Percentiles rank a stretch among this genome's conserved stretches.
phyloP scores from a whole-genome alignment of 2,329 filamentous ascomycete genomes.

The Rhynchosporium graminicola region DNA sequence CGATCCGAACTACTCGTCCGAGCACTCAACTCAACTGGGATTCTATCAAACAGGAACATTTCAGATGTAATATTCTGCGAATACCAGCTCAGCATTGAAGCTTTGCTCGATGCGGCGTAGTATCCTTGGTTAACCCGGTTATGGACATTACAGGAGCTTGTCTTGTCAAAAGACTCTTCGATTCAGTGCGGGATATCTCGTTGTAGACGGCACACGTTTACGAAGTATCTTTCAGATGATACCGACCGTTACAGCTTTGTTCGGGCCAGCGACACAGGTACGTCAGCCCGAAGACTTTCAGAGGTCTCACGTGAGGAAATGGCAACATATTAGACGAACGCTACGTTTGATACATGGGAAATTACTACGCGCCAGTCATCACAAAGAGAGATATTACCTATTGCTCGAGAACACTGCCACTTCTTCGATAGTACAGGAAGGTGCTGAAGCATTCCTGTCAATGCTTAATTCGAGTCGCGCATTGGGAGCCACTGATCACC shows the following conservation, averaged over 20 bases:
- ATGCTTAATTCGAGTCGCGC: neutral
- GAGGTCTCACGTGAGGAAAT: neutral
- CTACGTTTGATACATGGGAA: neutral
- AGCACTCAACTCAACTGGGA: neutral
- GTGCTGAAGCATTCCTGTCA: neutral
- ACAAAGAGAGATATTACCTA: neutral
- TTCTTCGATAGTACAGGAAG: neutral
- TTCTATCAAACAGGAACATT: neutral
- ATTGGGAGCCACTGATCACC: neutral
- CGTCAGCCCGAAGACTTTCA: no score
- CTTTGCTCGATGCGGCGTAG: neutral
- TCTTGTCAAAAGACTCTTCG: neutral
- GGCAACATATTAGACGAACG: neutral
- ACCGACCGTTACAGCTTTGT: no score
- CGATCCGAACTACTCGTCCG: neutral
- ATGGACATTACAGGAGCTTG: slow-evolving; percentile 1
- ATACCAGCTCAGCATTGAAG: neutral
- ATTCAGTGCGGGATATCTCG: slow-evolving; percentile 2
- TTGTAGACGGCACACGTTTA: neutral
- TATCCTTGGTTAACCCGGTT: slow-evolving; percentile 1
- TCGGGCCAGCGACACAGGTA: no score
- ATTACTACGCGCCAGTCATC: neutral
- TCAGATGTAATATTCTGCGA: neutral
- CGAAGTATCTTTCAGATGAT: neutral
- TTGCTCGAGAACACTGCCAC: neutral